phyloP scores from a whole-genome alignment of 495 filamentous ascomycete species.

The Penicillium cosmopolitanum region DNA sequence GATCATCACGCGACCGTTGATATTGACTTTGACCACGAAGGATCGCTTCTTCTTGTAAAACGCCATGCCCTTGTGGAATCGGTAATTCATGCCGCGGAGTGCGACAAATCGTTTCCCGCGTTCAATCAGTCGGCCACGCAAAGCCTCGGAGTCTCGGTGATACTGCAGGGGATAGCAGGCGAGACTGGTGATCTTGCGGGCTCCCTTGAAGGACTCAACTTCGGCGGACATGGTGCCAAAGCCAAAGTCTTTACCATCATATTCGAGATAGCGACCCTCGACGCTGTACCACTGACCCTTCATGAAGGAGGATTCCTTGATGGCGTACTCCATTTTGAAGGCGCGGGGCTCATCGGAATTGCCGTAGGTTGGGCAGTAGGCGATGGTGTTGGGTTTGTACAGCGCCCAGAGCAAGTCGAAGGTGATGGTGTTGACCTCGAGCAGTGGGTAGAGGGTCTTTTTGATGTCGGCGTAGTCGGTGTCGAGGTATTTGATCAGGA shows the following conservation, averaged over 20 bases:
- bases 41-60: constrained; percentile 82
- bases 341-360: constrained; percentile 79
- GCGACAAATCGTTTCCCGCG: constrained; percentile 85
- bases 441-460: constrained; percentile 79
- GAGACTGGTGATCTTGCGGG: constrained; percentile 79
- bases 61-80: constrained; percentile 77
- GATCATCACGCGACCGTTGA: constrained; percentile 91
- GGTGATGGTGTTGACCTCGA: constrained; percentile 84
- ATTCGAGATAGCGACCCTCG: constrained; percentile 83
- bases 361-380: constrained; percentile 80
- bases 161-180: constrained; percentile 80
- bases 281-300: constrained; percentile 80
- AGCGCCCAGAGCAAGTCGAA: constrained; percentile 91
- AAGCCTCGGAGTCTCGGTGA: constrained; percentile 70
- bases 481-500: constrained; percentile 81
- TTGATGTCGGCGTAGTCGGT: constrained; percentile 79
- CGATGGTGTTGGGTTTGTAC: constrained; percentile 88
- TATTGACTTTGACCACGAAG: constrained; percentile 76
- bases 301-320: constrained; percentile 71
- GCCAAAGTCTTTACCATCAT: constrained; percentile 77
- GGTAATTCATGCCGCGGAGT: constrained; percentile 83
- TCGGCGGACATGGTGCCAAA: constrained; percentile 72
- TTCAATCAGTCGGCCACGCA: constrained; percentile 72
- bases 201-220: constrained; percentile 79
- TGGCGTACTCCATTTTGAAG: constrained; percentile 86